Base-by-base conservation (phyloP, 108 stramenopile genomes). In the Skeletonema menzelii region DNA sequence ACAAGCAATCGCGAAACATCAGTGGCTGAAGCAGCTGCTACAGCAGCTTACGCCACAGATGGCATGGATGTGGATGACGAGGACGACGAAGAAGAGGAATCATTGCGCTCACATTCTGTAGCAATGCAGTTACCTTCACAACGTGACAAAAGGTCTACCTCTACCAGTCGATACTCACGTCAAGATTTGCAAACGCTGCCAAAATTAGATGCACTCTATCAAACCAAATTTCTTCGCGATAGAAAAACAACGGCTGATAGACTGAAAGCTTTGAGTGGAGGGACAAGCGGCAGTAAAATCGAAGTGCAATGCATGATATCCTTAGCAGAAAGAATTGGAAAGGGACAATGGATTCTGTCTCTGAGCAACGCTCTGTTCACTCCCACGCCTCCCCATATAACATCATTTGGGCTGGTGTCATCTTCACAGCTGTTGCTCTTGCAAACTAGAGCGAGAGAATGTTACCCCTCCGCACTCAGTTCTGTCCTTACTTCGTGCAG, bases 151-250 rank as follows among this genome's bases (percentile, higher is more conserved):
- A 72, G 47, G 1, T 46, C 65, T 28, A 72, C 56, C 30, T 37
- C 35, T 38, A 27, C 82, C 8, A 75, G 62, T 20, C 76, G 46
- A 46, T 75, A 75, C 55, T 75, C 85, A 30, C 69, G 86, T 17
- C 74, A 85, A 59, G 87, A 91, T 34, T 64, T 91, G 20, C 76
- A 82, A 73, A 91, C 89, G 1, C 17, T 87, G 57, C 73, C 67
- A 19, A 91, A 85, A 67, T 70, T 91, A 31, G 89, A 91, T 32
- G 47, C 58, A n/a, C 13, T 88, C 35, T 90, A 83, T 85, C 81
- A 82, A 63, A 75, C 78, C 11, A 47, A 65, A 14, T 61, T 66
- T 46, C 73, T 79, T 19, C 69, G 49, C 47, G 46, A 40, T 26
- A 73, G 63, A 53, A 87, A 73, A 53, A 58, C 38, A 17, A 59